These are phyloP conservation scores for Sordaria brevicollis DNA, from an alignment of 495 filamentous ascomycete genomes.

Conservation along the genomic window DNA sequence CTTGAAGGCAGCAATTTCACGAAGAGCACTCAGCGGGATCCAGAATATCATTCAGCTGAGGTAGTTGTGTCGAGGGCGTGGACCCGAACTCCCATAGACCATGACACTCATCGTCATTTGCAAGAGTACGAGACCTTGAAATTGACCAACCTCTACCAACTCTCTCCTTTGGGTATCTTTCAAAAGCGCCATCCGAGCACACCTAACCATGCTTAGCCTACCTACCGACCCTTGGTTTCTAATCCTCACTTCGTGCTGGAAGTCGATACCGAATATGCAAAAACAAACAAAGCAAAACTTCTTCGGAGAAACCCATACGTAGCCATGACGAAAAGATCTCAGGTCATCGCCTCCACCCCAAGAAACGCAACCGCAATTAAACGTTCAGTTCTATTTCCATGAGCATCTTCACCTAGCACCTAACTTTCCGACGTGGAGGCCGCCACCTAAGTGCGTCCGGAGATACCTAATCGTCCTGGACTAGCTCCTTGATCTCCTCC, in stretches of 20 bases:
- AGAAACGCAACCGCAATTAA: neutral
- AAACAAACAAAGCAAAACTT: neutral
- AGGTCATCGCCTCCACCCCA: neutral
- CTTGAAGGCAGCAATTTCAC: no score
- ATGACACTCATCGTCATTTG: neutral
- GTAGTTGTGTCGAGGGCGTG: no score
- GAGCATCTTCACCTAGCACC: neutral
- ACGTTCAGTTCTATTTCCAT: neutral
- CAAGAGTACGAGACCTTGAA: neutral
- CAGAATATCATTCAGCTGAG: no score
- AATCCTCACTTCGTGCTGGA: neutral
- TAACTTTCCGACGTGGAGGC: neutral
- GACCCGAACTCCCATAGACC: no score
- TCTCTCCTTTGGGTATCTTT: neutral
- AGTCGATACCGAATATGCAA: neutral
- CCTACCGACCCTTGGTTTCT: neutral
- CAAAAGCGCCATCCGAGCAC: neutral
- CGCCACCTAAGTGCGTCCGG: neutral
- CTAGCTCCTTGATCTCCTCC: conserved; percentile 52
- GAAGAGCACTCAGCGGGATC: no score
- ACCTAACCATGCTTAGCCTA: neutral
- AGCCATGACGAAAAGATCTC: neutral
- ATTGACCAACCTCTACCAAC: neutral
- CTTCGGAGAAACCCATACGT: neutral
- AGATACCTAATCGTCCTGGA: conserved; percentile 46